These are phyloP conservation scores for Fraxinus dipetala DNA, from an alignment of 305 asterid genomes.

Conservation along the genomic window DNA sequence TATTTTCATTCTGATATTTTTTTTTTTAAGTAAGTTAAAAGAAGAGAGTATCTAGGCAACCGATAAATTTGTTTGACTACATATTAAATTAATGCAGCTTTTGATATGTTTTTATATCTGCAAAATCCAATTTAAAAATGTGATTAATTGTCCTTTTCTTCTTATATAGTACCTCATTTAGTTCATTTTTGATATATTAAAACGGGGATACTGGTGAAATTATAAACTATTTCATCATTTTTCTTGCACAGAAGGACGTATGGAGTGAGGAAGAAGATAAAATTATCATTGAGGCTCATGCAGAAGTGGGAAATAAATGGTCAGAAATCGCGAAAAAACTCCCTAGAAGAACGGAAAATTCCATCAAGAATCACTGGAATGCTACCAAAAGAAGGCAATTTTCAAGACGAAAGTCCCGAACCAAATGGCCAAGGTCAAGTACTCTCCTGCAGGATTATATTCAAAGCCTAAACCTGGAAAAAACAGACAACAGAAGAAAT, in stretches of 20 bases:
- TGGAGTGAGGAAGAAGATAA: slow-evolving; percentile 84
- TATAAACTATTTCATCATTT: neutral
- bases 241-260: slow-evolving; percentile 54
- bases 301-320: slow-evolving; percentile 80
- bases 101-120: neutral
- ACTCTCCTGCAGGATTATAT: slow-evolving; percentile 69
- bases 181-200: neutral
- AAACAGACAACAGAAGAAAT: slow-evolving; percentile 25
- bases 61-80: neutral
- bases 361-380: slow-evolving; percentile 96
- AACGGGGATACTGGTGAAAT: neutral
- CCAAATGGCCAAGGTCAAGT: slow-evolving; percentile 69
- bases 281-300: slow-evolving; percentile 61
- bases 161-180: neutral
- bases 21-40: too few relatives aligned
- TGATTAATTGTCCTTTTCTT: neutral
- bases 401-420: slow-evolving; percentile 59
- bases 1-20: neutral
- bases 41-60: neutral
- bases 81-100: neutral
- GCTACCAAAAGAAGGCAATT: slow-evolving; percentile 82
- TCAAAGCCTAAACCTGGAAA: slow-evolving; percentile 48
- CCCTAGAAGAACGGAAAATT: slow-evolving; percentile 78
- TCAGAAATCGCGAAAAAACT: slow-evolving; percentile 78
- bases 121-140: neutral